Evolutionary conservation across 176 grass and related monocot genomes (phyloP).

Genomic region (Oryza nivara): DNA sequence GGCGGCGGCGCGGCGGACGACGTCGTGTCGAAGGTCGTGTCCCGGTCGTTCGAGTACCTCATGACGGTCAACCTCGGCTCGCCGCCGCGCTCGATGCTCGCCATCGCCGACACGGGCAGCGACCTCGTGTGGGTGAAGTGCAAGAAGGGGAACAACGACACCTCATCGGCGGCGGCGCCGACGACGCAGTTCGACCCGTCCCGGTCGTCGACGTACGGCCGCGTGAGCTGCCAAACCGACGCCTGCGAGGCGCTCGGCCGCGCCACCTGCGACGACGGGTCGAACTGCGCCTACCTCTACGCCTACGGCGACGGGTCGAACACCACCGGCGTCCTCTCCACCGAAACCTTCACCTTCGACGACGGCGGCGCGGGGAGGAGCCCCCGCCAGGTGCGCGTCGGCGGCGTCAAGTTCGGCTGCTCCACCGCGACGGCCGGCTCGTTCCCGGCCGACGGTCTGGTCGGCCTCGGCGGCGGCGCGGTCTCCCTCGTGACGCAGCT

Average conservation of each 20-base stretch:
- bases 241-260: constrained; percentile 19
- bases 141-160: not conserved
- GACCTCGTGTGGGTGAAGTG: constrained; percentile 66
- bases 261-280: constrained; percentile 32
- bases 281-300: constrained; percentile 56
- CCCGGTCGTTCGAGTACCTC: constrained; percentile 51
- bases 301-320: constrained; percentile 56
- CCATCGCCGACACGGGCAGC: constrained; percentile 67
- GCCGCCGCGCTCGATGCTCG: constrained; percentile 41
- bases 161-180: not conserved
- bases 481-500: constrained; percentile 65
- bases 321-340: constrained; percentile 51
- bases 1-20: not conserved
- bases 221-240: constrained; percentile 29
- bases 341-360: constrained; percentile 66
- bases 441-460: constrained; percentile 48
- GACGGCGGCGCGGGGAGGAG: not conserved
- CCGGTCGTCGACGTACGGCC: constrained; percentile 41
- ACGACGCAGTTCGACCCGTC: constrained; percentile 31
- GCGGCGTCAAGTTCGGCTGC: constrained; percentile 57
- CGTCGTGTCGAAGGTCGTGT: constrained; percentile 40
- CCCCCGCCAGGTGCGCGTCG: not conserved
- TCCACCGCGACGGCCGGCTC: constrained; percentile 23
- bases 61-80: constrained; percentile 53
- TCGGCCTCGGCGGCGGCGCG: constrained; percentile 50